Evolutionary conservation across 371 early-diverging fungal species (phyloP).

Genomic region (Choanephora cucurbitarum): DNA sequence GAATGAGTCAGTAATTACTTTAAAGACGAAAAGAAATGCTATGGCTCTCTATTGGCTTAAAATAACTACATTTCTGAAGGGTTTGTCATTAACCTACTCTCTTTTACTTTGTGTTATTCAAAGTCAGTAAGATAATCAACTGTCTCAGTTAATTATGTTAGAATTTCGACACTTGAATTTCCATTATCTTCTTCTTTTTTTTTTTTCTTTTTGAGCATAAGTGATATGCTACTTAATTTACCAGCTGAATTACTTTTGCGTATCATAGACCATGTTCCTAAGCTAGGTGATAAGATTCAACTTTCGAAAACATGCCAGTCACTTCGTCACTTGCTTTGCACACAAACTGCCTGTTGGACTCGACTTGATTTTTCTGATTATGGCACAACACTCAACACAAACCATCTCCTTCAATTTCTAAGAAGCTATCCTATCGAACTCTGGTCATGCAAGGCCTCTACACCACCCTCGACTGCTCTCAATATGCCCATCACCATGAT

Average conservation of each 20-base stretch:
- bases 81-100: too few species aligned
- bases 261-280: slow-evolving; percentile 15
- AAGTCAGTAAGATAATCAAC: too few species aligned
- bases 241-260: slow-evolving; percentile 29
- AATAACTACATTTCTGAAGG: too few species aligned
- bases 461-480: neutral
- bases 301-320: slow-evolving; percentile 26
- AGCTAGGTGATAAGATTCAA: slow-evolving; percentile 35
- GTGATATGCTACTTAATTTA: slow-evolving; percentile 16
- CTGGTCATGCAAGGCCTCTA: slow-evolving; percentile 1
- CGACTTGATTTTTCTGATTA: slow-evolving; percentile 37
- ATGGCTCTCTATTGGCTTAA: too few species aligned
- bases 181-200: too few species aligned
- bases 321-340: slow-evolving; percentile 20
- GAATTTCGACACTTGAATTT: too few species aligned
- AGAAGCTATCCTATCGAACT: slow-evolving; percentile 23
- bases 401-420: slow-evolving; percentile 26
- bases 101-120: too few species aligned
- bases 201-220: too few species aligned
- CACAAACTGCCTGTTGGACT: slow-evolving; percentile 36
- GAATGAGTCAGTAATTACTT: too few species aligned
- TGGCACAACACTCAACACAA: slow-evolving; percentile 21
- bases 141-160: too few species aligned
- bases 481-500: slow-evolving; percentile 1
- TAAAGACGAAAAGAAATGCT: too few species aligned